Percentiles rank a stretch among this genome's conserved stretches.
Conservation (phyloP, 345 rosid species). For the Cochlearia excelsa region DNA sequence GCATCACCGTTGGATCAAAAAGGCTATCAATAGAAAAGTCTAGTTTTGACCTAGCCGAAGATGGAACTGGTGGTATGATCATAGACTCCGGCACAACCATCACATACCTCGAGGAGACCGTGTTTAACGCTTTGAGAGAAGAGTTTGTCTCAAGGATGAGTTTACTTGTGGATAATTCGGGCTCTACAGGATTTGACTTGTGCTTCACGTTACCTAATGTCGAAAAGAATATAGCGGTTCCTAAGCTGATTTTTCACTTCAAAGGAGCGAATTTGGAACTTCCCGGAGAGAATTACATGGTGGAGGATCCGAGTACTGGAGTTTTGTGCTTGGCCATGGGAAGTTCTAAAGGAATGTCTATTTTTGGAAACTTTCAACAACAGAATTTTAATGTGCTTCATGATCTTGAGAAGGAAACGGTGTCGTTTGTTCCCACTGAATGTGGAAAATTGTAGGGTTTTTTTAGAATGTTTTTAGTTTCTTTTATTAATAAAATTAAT, state of each 20-base stretch:
- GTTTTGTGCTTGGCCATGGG: conserved; percentile 86
- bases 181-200: conserved; percentile 67
- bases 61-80: conserved; percentile 85
- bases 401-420: conserved; percentile 61
- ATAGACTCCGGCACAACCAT: conserved; percentile 94
- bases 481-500: too few relatives aligned
- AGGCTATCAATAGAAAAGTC: conserved; percentile 58
- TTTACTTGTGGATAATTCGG: conserved; percentile 53
- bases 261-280: conserved; percentile 71
- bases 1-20: conserved; percentile 69
- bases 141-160: conserved; percentile 51
- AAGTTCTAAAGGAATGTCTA: conserved; percentile 71
- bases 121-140: conserved; percentile 46
- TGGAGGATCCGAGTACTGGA: conserved; percentile 57
- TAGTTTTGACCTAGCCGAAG: conserved; percentile 55
- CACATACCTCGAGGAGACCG: conserved; percentile 59
- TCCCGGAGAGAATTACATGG: conserved; percentile 77
- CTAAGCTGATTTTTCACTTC: conserved; percentile 69
- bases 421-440: conserved; percentile 63
- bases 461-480: too few relatives aligned
- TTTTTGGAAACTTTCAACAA: conserved; percentile 87
- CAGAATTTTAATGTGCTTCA: conserved; percentile 70
- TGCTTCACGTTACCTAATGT: conserved; percentile 60
- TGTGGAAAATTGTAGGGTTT: conserved; percentile 54
- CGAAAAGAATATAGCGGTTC: conserved; percentile 45